Percentiles rank a stretch among this genome's conserved stretches.
Conservation (phyloP, 495 filamentous ascomycete genomes). For the Hypoxylon fragiforme region DNA sequence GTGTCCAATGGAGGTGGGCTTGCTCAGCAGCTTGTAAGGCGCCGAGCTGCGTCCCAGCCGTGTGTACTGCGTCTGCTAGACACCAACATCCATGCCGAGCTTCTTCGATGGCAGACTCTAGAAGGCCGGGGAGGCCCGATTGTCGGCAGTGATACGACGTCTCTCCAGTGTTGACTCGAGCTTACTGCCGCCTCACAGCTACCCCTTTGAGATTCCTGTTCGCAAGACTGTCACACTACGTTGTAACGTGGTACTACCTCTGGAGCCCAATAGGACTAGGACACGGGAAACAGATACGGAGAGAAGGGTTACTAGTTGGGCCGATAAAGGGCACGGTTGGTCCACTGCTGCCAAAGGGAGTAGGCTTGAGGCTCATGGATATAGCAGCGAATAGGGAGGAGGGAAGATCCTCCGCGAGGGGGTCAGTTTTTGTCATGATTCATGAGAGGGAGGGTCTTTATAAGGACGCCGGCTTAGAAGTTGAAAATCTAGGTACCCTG, state of each 20-base stretch:
- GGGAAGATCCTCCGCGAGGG: neutral
- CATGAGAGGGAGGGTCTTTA: neutral
- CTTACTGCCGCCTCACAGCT: slow-evolving; percentile 29
- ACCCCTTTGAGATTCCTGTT: slow-evolving; percentile 26
- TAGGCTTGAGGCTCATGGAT: slow-evolving; percentile 16
- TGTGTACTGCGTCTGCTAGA: slow-evolving; percentile 16
- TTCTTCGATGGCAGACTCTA: slow-evolving; percentile 7
- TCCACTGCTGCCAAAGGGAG: neutral
- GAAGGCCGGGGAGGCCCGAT: slow-evolving; percentile 27
- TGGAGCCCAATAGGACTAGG: slow-evolving; percentile 21
- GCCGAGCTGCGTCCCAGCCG: slow-evolving; percentile 34
- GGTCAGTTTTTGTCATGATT: neutral
- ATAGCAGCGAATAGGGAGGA: slow-evolving; percentile 7
- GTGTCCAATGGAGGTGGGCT: slow-evolving; percentile 28
- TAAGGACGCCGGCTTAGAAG: neutral
- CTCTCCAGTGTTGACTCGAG: slow-evolving; percentile 21
- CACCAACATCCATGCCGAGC: slow-evolving; percentile 19
- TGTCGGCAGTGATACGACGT: slow-evolving; percentile 27
- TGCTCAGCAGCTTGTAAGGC: slow-evolving; percentile 38
- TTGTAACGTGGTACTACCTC: slow-evolving; percentile 31
- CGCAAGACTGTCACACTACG: slow-evolving; percentile 31
- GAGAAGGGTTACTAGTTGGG: slow-evolving; percentile 15
- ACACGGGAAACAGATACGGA: slow-evolving; percentile 15
- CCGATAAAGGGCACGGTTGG: slow-evolving; percentile 12
- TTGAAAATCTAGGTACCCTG: too few relatives aligned